These are phyloP conservation scores for Zygotorulaspora florentina DNA, from an alignment of 805 yeast genomes.

Conservation along the genomic window DNA sequence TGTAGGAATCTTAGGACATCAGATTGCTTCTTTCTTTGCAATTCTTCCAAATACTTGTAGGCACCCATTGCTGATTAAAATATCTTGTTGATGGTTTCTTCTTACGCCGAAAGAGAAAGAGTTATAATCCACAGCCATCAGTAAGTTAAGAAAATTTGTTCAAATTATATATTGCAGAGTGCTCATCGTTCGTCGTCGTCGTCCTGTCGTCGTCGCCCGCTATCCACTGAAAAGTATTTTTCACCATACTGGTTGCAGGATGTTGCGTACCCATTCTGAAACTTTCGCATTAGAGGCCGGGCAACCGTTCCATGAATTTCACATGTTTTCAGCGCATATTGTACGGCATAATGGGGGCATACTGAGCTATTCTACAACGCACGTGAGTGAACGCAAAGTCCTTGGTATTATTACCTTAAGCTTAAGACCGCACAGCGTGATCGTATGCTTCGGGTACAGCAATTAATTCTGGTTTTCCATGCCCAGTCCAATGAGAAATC, in stretches of 20 bases:
- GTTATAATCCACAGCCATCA: no score
- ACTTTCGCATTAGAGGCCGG: neutral
- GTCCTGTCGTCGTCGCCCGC: neutral
- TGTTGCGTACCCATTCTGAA: conserved; percentile 2
- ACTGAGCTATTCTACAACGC: neutral
- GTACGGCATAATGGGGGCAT: neutral
- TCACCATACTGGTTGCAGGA: neutral
- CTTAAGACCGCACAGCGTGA: no score
- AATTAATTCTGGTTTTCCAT: no score
- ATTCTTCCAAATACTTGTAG: conserved; percentile 98
- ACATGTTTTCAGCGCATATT: neutral
- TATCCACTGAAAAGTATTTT: neutral
- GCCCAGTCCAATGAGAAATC: no score
- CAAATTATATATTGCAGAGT: neutral
- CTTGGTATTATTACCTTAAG: no score
- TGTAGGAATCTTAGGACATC: conserved; percentile 98
- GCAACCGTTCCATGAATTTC: conserved; percentile 7
- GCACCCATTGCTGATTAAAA: conserved; percentile 75
- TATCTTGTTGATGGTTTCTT: conserved; percentile 5
- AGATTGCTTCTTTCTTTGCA: conserved; percentile 99
- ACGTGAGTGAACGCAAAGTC: neutral
- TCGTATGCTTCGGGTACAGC: no score
- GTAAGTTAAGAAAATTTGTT: neutral
- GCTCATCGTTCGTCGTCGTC: neutral
- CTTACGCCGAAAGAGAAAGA: neutral